Evolutionary conservation across 139 green algal species (phyloP).

Genomic region (Dunaliella sp.): DNA sequence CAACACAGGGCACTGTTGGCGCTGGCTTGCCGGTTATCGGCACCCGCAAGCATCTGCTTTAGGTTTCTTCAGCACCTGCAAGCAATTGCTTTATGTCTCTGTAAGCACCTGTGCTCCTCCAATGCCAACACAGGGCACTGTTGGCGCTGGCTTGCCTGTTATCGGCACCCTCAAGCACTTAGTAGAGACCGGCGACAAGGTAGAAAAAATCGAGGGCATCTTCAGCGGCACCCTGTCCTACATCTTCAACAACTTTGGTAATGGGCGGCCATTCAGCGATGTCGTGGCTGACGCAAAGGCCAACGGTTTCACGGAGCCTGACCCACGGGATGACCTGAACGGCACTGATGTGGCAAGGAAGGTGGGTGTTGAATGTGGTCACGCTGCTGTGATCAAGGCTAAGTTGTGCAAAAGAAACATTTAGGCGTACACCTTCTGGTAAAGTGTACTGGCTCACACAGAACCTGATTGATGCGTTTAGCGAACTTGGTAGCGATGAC

Average conservation of each 20-base stretch:
- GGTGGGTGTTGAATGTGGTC: slow-evolving; percentile 41
- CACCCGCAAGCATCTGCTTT: no score
- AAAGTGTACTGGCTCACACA: background rate
- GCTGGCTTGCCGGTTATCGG: no score
- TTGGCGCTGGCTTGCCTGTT: slow-evolving; percentile 93
- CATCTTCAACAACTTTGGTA: slow-evolving; percentile 94
- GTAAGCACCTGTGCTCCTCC: no score
- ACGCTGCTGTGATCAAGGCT: no score
- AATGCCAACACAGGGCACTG: slow-evolving; percentile 65
- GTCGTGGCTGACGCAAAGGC: slow-evolving; percentile 83
- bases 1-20: slow-evolving; percentile 64
- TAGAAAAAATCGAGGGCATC: slow-evolving; percentile 87
- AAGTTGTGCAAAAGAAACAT: no score
- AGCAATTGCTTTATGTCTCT: no score
- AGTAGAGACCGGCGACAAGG: slow-evolving; percentile 85
- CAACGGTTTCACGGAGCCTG: slow-evolving; percentile 90
- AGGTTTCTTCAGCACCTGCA: no score
- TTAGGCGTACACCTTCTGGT: background rate
- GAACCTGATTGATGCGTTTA: background rate
- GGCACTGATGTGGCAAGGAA: slow-evolving; percentile 94
- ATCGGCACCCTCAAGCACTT: slow-evolving; percentile 92
- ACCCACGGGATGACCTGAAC: slow-evolving; percentile 92
- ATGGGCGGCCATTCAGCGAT: slow-evolving; percentile 68
- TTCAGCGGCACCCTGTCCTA: slow-evolving; percentile 95
- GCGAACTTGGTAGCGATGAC: no score